Evolutionary conservation across 345 rosid species (phyloP), one percentile per base, ranked within the genome.

Genomic region (Lumnitzera racemosa): DNA sequence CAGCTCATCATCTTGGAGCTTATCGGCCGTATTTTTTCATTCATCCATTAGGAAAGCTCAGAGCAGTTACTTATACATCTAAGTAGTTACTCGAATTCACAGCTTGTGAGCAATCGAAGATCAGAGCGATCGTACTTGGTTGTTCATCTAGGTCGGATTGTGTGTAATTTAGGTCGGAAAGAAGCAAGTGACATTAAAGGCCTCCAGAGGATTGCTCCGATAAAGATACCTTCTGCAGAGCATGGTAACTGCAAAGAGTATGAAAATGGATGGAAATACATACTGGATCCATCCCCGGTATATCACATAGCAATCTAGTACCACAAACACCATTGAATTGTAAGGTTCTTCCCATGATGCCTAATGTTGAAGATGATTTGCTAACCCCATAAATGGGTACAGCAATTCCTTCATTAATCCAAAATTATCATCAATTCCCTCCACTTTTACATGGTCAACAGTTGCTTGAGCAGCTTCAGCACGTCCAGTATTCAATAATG

Each of bases 391-490:
- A 67, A 77, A 71, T 69, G 91, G 98, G 55, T 78, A 79, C 59
- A 92, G 68, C 54, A 92, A 71, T 69, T 85, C 98, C 98, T 87
- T 87, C 96, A 87, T 89, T 36, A 89, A 84, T 47, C 88, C 96
- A 63, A 76, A 64, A 76, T 89, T 92, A 51, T 91, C 89, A 73
- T 92, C 98, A 47, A 92, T 81, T 46, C 96, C 96, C 75, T 92
- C 96, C 64, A 92, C 96, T 68, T 92, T 92, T 64, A 89, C 98
- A 87, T 89, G 86, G 62, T 89, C 82, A 61, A 89, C 95, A 24
- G 98, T 85, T 41, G 92, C 98, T 68, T 82, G 94, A 56, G 98
- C 98, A 77, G 96, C 98, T 81, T 83, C 86, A 51, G 80, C 96
- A 61, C 80, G 85, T 63, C 80, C 88, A 20, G 83, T 79, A 73